Conservation (phyloP, 2,329 filamentous ascomycete genomes). For the Sporothrix euskadiensis region DNA sequence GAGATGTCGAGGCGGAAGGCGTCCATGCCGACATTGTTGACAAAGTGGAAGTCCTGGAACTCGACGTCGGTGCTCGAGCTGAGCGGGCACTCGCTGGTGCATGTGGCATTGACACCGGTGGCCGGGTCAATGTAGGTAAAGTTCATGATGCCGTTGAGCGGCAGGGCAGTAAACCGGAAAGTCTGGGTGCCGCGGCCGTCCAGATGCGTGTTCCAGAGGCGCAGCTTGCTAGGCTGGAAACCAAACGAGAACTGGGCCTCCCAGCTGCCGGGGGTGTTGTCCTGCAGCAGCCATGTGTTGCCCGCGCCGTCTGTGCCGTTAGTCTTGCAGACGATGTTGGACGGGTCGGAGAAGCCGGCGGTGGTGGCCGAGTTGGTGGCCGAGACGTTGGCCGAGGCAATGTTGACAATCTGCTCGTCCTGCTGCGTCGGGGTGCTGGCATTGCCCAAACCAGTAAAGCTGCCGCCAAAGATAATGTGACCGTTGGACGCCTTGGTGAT, state of each 20-base stretch:
- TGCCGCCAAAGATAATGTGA: constrained; percentile 88
- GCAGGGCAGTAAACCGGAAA: constrained; percentile 82
- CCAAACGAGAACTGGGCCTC: constrained; percentile 78
- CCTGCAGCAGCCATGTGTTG: constrained; percentile 79
- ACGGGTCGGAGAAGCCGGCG: constrained; percentile 70
- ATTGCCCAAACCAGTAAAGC: constrained; percentile 86
- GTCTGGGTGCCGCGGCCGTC: constrained; percentile 84
- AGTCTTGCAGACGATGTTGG: constrained; percentile 79
- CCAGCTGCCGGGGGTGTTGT: constrained; percentile 78
- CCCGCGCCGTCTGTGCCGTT: constrained; percentile 65
- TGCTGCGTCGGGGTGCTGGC: constrained; percentile 65
- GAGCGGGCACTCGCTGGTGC: constrained; percentile 83
- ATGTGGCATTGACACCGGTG: constrained; percentile 67
- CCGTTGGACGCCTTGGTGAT: constrained; percentile 79
- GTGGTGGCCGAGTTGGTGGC: constrained; percentile 62
- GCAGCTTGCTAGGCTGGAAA: constrained; percentile 82
- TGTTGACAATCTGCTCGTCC: constrained; percentile 78
- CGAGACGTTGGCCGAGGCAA: constrained; percentile 74
- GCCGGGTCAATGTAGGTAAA: constrained; percentile 81
- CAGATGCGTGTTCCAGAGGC: constrained; percentile 82
- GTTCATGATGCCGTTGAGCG: constrained; percentile 92
- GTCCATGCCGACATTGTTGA: constrained; percentile 85
- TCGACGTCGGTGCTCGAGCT: constrained; percentile 64
- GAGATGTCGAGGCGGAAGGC: constrained; percentile 82
- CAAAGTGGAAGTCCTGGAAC: constrained; percentile 90